A percentile compares a stretch with the other conserved stretches of the same genome.
phyloP scores from a whole-genome alignment of 2,329 filamentous ascomycete species.

The Arachnopeziza araneosa region DNA sequence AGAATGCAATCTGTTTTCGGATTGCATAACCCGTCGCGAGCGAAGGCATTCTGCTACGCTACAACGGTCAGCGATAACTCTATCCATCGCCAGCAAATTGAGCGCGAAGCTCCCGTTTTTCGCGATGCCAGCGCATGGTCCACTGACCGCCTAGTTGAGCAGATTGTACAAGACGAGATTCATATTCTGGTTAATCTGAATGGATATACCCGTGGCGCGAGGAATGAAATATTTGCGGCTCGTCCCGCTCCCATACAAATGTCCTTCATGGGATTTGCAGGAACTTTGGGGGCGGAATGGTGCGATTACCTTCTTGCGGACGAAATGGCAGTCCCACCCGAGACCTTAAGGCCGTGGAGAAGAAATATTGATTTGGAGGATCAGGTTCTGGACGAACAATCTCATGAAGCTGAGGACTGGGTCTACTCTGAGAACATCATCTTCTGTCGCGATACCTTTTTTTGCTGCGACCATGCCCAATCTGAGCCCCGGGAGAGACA shows the following conservation, averaged over 20 bases:
- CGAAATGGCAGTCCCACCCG: slow-evolving; percentile 73
- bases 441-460: slow-evolving; percentile 91
- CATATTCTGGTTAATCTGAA: slow-evolving; percentile 98
- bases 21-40: slow-evolving; percentile 67
- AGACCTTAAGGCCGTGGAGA: slow-evolving; percentile 75
- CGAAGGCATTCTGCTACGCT: slow-evolving; percentile 89
- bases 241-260: slow-evolving; percentile 94
- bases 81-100: slow-evolving; percentile 84
- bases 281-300: slow-evolving; percentile 94
- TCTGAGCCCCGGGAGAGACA: slow-evolving; percentile 71
- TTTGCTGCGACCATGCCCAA: slow-evolving; percentile 92
- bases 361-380: slow-evolving; percentile 71
- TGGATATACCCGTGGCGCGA: slow-evolving; percentile 92
- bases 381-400: slow-evolving; percentile 58
- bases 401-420: slow-evolving; percentile 65
- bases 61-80: slow-evolving; percentile 90
- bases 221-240: slow-evolving; percentile 95
- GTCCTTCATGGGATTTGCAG: slow-evolving; percentile 99
- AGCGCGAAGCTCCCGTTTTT: slow-evolving; percentile 86
- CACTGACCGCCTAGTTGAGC: slow-evolving; percentile 74
- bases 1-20: slow-evolving; percentile 98
- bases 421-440: slow-evolving; percentile 96
- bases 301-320: slow-evolving; percentile 96
- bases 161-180: slow-evolving; percentile 82
- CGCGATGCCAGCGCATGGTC: slow-evolving; percentile 83